Percentiles rank a stretch among this genome's conserved stretches.
These are phyloP conservation scores for Amanita rubescens DNA, from an alignment of 768 basidiomycete genomes.

Conservation along the genomic window DNA sequence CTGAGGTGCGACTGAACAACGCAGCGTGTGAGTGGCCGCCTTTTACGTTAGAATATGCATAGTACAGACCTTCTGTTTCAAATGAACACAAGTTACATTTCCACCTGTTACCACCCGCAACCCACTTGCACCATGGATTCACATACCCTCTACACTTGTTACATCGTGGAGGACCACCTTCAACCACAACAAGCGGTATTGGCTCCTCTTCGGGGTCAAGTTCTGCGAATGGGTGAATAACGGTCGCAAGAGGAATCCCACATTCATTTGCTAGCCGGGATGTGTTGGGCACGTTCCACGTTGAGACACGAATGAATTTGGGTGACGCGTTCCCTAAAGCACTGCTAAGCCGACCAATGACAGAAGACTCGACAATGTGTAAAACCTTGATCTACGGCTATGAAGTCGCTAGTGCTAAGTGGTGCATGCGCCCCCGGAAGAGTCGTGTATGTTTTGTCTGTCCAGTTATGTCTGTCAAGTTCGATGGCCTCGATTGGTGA, in stretches of 20 bases:
- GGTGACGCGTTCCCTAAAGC: slow-evolving; percentile 78
- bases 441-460: slow-evolving; percentile 58
- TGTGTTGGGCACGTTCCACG: slow-evolving; percentile 81
- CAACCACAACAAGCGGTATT: slow-evolving; percentile 68
- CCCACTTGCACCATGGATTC: slow-evolving; percentile 90
- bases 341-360: background rate
- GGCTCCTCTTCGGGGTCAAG: slow-evolving; percentile 72
- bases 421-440: slow-evolving; percentile 59
- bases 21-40: background rate
- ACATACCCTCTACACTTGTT: slow-evolving; percentile 81
- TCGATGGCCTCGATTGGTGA: slow-evolving; percentile 79
- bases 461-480: slow-evolving; percentile 73
- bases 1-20: slow-evolving; percentile 54
- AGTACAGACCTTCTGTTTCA: slow-evolving; percentile 71
- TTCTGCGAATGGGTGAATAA: slow-evolving; percentile 88
- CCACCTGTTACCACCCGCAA: slow-evolving; percentile 79
- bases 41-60: background rate
- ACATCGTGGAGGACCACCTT: slow-evolving; percentile 77
- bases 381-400: slow-evolving; percentile 82
- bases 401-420: slow-evolving; percentile 78
- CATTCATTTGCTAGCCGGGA: slow-evolving; percentile 76
- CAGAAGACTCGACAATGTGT: background rate
- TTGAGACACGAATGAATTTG: slow-evolving; percentile 81
- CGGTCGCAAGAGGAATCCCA: slow-evolving; percentile 74
- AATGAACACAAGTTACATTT: slow-evolving; percentile 85